A percentile compares a stretch with the other conserved stretches of the same genome.
Conservation (phyloP, 164 flowering plant genomes). For the Magnolia sinica region DNA sequence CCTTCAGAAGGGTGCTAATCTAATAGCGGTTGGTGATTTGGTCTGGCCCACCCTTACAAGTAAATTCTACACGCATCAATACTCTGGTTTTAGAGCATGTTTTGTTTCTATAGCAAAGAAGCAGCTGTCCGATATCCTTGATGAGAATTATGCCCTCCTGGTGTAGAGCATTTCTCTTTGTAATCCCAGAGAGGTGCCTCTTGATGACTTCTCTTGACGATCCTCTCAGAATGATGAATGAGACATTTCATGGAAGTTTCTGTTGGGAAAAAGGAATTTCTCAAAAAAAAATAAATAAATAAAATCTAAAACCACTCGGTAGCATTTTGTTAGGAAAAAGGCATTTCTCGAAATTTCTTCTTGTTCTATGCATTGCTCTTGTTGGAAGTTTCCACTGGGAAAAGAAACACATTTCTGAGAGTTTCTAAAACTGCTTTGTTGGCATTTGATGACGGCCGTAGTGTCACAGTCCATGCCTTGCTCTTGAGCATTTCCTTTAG, state of each 20-base stretch:
- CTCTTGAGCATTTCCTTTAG: neutral
- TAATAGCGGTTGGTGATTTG: too few relatives aligned
- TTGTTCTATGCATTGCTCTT: neutral
- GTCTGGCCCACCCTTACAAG: too few relatives aligned
- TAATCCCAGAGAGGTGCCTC: neutral
- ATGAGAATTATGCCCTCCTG: neutral
- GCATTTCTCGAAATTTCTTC: neutral
- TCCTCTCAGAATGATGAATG: too few relatives aligned
- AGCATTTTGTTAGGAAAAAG: too few relatives aligned
- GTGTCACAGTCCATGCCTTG: neutral
- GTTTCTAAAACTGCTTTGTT: neutral
- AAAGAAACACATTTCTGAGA: neutral
- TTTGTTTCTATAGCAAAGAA: too few relatives aligned
- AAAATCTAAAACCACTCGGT: too few relatives aligned
- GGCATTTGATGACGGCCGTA: neutral
- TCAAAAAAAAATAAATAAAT: too few relatives aligned
- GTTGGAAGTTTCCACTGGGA: neutral
- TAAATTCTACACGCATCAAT: too few relatives aligned
- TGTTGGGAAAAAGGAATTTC: too few relatives aligned
- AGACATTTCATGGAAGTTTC: too few relatives aligned
- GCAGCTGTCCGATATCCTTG: neutral
- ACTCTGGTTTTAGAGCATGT: too few relatives aligned
- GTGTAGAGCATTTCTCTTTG: neutral
- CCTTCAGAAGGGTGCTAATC: neutral
- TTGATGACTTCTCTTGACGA: too few relatives aligned